Evolutionary conservation across 2,329 filamentous ascomycete genomes (phyloP).

Genomic region (Cytospora leucostoma): DNA sequence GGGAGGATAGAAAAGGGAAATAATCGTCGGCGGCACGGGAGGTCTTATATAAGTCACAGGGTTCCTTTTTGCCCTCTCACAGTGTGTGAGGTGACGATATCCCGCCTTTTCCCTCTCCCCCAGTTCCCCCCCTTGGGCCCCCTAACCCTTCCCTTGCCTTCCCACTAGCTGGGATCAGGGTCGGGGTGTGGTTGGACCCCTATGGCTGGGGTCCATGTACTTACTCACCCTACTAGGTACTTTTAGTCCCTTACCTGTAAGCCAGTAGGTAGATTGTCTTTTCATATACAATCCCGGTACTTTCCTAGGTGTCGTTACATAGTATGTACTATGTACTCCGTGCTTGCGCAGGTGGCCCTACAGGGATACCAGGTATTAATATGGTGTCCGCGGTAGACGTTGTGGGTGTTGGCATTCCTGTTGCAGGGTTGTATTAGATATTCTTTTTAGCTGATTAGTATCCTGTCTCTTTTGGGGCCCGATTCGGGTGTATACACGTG

Average conservation of each 20-base stretch:
- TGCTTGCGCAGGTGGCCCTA: neutral
- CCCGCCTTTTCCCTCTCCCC: no score
- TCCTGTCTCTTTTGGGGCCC: no score
- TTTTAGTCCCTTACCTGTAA: no score
- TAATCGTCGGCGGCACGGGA: neutral
- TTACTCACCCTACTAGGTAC: no score
- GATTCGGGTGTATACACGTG: no score
- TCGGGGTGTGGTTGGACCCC: neutral
- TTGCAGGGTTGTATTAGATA: no score
- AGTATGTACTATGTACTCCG: neutral
- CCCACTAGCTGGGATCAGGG: neutral
- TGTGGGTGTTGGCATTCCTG: neutral
- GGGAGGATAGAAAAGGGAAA: neutral
- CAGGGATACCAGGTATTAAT: neutral
- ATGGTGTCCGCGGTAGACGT: neutral
- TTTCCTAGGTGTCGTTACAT: neutral
- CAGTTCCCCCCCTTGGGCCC: no score
- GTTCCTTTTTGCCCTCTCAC: neutral
- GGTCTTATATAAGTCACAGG: neutral
- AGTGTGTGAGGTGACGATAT: neutral
- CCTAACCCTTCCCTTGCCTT: neutral
- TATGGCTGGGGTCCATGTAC: neutral
- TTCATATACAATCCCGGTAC: neutral
- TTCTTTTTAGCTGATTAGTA: no score
- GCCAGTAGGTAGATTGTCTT: neutral